phyloP scores from a whole-genome alignment of 768 basidiomycete genomes.

The Cystofilobasidium bisporidii region DNA sequence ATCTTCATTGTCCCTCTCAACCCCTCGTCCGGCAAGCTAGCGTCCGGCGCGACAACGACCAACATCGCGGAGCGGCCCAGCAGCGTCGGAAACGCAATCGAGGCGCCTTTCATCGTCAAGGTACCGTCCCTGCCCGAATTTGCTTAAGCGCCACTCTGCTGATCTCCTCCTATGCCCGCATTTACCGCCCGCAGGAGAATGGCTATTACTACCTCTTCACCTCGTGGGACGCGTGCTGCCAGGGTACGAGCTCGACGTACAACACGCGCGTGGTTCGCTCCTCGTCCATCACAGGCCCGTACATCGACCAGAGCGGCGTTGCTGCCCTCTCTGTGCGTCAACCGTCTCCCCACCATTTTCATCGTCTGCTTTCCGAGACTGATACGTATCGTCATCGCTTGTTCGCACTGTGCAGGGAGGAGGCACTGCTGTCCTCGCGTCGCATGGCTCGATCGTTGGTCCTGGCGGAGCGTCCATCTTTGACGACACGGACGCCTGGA shows the following conservation, averaged over 20 bases:
- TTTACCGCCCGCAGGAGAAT: too few species aligned
- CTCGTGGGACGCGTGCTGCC: conserved; percentile 31
- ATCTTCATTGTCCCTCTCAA: conserved; percentile 31
- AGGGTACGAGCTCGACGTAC: conserved; percentile 49
- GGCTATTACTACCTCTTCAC: too few species aligned
- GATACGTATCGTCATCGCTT: too few species aligned
- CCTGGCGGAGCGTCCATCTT: conserved; percentile 51
- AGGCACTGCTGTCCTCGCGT: conserved; percentile 44
- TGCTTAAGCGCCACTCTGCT: too few species aligned
- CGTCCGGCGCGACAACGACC: neutral
- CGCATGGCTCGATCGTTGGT: conserved; percentile 42
- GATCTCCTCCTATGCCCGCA: too few species aligned
- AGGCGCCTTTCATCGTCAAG: conserved; percentile 12
- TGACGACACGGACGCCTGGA: conserved; percentile 44
- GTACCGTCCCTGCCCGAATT: too few species aligned
- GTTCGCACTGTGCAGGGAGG: too few species aligned
- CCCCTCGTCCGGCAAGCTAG: conserved; percentile 24
- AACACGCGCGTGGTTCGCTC: conserved; percentile 54
- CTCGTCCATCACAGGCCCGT: conserved; percentile 42
- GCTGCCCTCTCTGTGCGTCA: too few species aligned
- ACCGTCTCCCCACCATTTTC: too few species aligned
- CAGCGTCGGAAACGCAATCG: conserved; percentile 3
- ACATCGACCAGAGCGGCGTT: conserved; percentile 47
- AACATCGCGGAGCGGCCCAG: neutral
- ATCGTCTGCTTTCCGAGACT: too few species aligned